These are phyloP conservation scores for Calonectria multiphialidica DNA, from an alignment of 2,329 filamentous ascomycete species.

Conservation along the genomic window DNA sequence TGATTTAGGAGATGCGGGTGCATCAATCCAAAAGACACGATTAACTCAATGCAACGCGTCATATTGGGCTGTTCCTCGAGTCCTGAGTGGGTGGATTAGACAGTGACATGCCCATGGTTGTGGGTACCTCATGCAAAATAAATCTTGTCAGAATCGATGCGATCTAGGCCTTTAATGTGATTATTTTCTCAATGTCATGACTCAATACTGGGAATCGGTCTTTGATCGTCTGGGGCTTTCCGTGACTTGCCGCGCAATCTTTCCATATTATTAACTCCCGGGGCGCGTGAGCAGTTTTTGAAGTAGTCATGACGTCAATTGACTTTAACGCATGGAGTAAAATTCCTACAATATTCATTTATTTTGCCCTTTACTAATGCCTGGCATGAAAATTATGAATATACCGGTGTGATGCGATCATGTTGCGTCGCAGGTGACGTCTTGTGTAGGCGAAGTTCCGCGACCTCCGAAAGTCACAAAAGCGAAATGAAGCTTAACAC, in stretches of 20 bases:
- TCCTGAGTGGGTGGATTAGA: not conserved
- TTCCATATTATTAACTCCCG: too few relatives aligned
- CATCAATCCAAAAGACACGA: not conserved
- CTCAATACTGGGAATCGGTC: not conserved
- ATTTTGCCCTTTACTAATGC: not conserved
- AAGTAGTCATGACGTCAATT: not conserved
- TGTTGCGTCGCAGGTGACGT: too few relatives aligned
- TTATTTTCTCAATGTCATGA: not conserved
- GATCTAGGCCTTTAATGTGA: not conserved
- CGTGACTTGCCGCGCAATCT: not conserved
- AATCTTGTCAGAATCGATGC: conserved; percentile 3
- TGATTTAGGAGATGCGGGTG: not conserved
- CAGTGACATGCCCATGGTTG: not conserved
- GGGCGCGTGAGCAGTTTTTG: too few relatives aligned
- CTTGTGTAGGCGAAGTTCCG: too few relatives aligned
- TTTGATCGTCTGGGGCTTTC: not conserved
- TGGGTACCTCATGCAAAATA: not conserved
- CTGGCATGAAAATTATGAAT: too few relatives aligned
- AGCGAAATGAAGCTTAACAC: too few relatives aligned
- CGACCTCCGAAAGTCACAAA: too few relatives aligned
- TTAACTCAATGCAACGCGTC: not conserved
- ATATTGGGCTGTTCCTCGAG: not conserved
- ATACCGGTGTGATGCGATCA: too few relatives aligned
- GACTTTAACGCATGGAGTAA: not conserved
- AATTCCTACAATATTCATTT: not conserved